Percentiles rank a stretch among this genome's conserved stretches.
These are phyloP conservation scores for Boletus bicolor DNA, from an alignment of 768 basidiomycete species.

Conservation along the genomic window DNA sequence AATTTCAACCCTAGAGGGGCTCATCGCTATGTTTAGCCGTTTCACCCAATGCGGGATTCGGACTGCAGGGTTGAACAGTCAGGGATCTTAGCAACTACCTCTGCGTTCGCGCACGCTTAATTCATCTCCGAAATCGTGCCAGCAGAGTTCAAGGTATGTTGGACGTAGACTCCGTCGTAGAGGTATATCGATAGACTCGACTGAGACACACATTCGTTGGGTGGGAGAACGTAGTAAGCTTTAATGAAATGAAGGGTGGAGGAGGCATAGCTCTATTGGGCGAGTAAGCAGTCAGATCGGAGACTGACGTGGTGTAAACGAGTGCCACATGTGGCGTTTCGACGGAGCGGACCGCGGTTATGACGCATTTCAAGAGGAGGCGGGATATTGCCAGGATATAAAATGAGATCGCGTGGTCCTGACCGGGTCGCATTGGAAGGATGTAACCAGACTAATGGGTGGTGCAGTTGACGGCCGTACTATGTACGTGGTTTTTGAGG, in stretches of 20 bases:
- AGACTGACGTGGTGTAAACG: neutral
- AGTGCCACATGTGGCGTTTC: neutral
- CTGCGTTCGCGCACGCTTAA: slow-evolving; percentile 2
- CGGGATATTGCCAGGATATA: neutral
- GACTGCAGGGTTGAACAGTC: neutral
- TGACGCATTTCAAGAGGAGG: neutral
- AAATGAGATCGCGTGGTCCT: neutral
- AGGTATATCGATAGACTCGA: neutral
- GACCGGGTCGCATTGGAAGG: too few relatives aligned
- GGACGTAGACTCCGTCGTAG: neutral
- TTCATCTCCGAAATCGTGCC: slow-evolving; percentile 8
- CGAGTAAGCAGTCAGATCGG: too few relatives aligned
- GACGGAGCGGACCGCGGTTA: neutral
- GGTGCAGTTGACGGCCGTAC: too few relatives aligned
- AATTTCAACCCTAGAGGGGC: too few relatives aligned
- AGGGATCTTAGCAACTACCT: neutral
- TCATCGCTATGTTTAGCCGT: too few relatives aligned
- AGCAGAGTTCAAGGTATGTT: neutral
- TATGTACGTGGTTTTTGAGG: too few relatives aligned
- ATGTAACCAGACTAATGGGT: too few relatives aligned
- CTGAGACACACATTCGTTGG: neutral
- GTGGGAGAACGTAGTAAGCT: neutral
- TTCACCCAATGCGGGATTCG: too few relatives aligned
- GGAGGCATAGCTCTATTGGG: too few relatives aligned
- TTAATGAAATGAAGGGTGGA: neutral